Base-by-base conservation (phyloP, 2,329 filamentous ascomycete genomes). In the Allantophomopsis lycopodina region DNA sequence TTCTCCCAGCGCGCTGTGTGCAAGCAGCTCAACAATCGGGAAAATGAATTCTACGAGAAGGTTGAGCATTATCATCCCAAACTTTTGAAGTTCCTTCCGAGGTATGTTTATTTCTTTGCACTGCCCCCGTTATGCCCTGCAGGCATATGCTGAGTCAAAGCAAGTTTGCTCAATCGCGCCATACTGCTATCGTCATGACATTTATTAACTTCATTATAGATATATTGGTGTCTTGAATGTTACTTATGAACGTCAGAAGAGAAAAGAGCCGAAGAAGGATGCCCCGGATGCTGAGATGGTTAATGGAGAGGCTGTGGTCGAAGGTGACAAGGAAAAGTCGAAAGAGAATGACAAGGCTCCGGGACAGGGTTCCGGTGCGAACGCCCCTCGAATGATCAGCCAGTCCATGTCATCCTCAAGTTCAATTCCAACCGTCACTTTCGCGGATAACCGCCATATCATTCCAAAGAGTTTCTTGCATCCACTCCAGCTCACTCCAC, bases 11-110 rank as follows among this genome's bases (percentile, higher is more conserved):
- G 88, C 51, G 91, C 91, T 41, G 88, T 98, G 10, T 98, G 91
- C 69, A 98, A 98, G 62, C 87, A 95, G 62, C 73, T 98, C 54
- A 98, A 94, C 60, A 98, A 94, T 58, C 76, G 89, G 53, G 91
- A 98, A 57, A 98, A 98, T 60, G 86, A 94, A 61, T 98, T 98
- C 57, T 98, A 98, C 60, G 91, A 98, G 61, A 91, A 81, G 40
- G 85, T 96, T 52, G 91, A 98, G 64, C 78, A 76, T 53, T 77
- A 85, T 49, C 89, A 98, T 60, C 84, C 87, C 47, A 83, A 94
- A 55, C 70, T 98, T 52, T 65, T 98, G 43, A 77, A 83, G 33
- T 98, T 96, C 56, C 69, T 98, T 47, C 91, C 91, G 47, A 86
- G 88, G 79, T 83, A 65, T 46, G 65, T 42, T 41, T 44, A 31